Percentiles rank a stretch among this genome's conserved stretches.
Evolutionary conservation across 1,284 basidiomycete species (phyloP).

Genomic region (Cystobasidium pallidum): DNA sequence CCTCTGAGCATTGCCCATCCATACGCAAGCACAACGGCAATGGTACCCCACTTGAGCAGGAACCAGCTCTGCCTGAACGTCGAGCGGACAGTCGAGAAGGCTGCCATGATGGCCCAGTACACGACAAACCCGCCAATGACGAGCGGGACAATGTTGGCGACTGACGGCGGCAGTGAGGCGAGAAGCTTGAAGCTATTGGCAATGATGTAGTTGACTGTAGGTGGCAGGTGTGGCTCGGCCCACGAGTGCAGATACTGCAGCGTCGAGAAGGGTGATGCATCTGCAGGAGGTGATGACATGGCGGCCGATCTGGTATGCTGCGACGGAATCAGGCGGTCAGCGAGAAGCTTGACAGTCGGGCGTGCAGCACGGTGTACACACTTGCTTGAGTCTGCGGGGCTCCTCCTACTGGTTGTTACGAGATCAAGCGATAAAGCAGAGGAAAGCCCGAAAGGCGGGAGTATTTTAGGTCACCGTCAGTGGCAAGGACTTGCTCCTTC

Average conservation of each 20-base stretch:
- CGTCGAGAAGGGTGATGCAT: slow-evolving; percentile 27
- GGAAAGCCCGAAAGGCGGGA: no score
- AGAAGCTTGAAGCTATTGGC: slow-evolving; percentile 17
- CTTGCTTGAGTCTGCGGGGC: no score
- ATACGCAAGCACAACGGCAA: slow-evolving; percentile 28
- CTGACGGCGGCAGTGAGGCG: slow-evolving; percentile 28
- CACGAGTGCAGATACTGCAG: slow-evolving; percentile 27
- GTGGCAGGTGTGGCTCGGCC: slow-evolving; percentile 30
- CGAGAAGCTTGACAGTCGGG: no score
- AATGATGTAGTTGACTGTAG: slow-evolving; percentile 23
- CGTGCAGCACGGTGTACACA: no score
- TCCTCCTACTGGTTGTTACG: no score
- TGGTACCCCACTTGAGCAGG: slow-evolving; percentile 31
- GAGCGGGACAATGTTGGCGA: slow-evolving; percentile 42
- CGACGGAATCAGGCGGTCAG: no score
- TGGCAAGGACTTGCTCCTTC: no score
- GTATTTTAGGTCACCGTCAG: no score
- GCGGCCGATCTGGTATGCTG: no score
- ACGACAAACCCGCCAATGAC: slow-evolving; percentile 24
- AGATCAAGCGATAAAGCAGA: no score
- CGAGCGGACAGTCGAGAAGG: slow-evolving; percentile 20
- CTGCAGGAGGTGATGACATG: slow-evolving; percentile 6
- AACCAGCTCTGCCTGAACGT: slow-evolving; percentile 38
- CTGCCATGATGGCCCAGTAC: slow-evolving; percentile 30
- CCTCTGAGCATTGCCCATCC: slow-evolving; percentile 7